Conservation (phyloP, 768 basidiomycete species). For the Boletus insuetus region DNA sequence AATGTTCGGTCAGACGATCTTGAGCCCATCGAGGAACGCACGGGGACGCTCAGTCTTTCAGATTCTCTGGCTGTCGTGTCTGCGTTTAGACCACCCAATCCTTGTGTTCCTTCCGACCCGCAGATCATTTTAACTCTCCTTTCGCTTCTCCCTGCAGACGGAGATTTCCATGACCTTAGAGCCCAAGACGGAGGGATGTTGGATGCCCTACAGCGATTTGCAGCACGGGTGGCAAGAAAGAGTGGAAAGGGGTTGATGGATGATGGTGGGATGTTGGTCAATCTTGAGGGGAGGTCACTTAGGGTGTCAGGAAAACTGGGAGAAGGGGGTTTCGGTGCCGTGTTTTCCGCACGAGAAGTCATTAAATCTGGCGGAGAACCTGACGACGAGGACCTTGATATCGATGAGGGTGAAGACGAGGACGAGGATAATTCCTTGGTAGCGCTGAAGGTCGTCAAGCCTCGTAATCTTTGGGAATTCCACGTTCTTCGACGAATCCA, state of each 20-base stretch:
- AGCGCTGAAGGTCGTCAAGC: slow-evolving; percentile 90
- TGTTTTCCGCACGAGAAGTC: slow-evolving; percentile 78
- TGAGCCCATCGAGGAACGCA: slow-evolving; percentile 52
- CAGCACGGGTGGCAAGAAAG: slow-evolving; percentile 42
- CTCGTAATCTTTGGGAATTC: slow-evolving; percentile 91
- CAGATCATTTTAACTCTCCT: slow-evolving; percentile 63
- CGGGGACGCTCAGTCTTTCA: slow-evolving; percentile 61
- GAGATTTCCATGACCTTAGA: slow-evolving; percentile 59
- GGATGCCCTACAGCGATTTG: slow-evolving; percentile 69
- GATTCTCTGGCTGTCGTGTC: slow-evolving; percentile 62
- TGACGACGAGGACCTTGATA: slow-evolving; percentile 44
- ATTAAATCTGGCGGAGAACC: slow-evolving; percentile 39
- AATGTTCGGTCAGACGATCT: background rate
- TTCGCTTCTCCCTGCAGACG: slow-evolving; percentile 57
- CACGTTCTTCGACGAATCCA: slow-evolving; percentile 79
- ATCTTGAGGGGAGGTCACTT: slow-evolving; percentile 62
- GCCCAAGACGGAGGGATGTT: slow-evolving; percentile 55
- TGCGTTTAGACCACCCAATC: slow-evolving; percentile 74
- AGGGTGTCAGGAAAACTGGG: slow-evolving; percentile 85
- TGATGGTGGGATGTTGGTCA: slow-evolving; percentile 48
- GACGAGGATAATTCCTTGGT: slow-evolving; percentile 57
- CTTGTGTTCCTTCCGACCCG: slow-evolving; percentile 83
- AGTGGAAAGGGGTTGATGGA: slow-evolving; percentile 34
- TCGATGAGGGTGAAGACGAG: slow-evolving; percentile 51
- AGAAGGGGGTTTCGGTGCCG: slow-evolving; percentile 94